These are phyloP conservation scores for Comarum palustre DNA, from an alignment of 306 rosid species.

Conservation along the genomic window DNA sequence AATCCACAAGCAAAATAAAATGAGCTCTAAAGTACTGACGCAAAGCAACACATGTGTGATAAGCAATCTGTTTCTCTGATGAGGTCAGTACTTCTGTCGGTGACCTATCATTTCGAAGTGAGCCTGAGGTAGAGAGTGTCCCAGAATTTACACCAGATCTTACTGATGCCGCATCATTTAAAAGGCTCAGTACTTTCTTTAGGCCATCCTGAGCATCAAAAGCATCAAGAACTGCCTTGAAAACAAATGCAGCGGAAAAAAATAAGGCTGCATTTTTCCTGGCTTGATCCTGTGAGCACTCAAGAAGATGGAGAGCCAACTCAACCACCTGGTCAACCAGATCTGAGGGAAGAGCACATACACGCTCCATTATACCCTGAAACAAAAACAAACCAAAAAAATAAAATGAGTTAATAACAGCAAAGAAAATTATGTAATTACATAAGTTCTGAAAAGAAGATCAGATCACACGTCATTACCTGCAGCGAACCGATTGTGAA, in stretches of 20 bases:
- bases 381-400: slow-evolving; percentile 13
- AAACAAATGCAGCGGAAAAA: slow-evolving; percentile 90
- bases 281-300: slow-evolving; percentile 87
- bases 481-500: slow-evolving; percentile 93
- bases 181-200: slow-evolving; percentile 69
- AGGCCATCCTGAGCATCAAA: slow-evolving; percentile 91
- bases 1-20: slow-evolving; percentile 81
- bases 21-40: slow-evolving; percentile 95
- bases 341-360: slow-evolving; percentile 91
- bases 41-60: slow-evolving; percentile 86
- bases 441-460: not conserved
- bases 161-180: slow-evolving; percentile 82
- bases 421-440: not conserved
- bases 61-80: slow-evolving; percentile 94
- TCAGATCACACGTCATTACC: slow-evolving; percentile 38
- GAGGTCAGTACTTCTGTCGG: slow-evolving; percentile 86
- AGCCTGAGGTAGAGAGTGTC: slow-evolving; percentile 59
- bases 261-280: slow-evolving; percentile 89
- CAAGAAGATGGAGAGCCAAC: slow-evolving; percentile 86
- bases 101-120: slow-evolving; percentile 78
- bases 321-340: slow-evolving; percentile 76
- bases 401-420: not conserved
- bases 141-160: slow-evolving; percentile 91
- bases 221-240: slow-evolving; percentile 94
- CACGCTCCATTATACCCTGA: slow-evolving; percentile 96